Conservation (phyloP, 345 rosid genomes). For the Nephelium lappaceum region DNA sequence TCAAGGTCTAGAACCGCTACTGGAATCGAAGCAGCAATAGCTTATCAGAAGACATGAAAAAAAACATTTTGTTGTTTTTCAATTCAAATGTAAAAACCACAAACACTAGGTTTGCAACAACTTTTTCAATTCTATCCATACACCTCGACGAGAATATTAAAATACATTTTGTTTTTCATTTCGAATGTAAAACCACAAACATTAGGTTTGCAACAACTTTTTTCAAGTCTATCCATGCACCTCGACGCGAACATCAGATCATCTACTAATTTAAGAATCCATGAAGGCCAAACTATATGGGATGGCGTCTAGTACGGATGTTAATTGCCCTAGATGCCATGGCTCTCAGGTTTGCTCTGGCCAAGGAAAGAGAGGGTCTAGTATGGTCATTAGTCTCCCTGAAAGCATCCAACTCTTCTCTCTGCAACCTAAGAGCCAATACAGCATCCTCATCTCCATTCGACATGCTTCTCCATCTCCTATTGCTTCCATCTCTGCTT, state of each 20-base stretch:
- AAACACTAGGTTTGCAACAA: background rate
- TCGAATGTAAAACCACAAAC: background rate
- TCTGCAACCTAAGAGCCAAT: constrained; percentile 78
- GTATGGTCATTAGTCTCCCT: constrained; percentile 35
- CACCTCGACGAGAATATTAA: background rate
- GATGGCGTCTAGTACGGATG: constrained; percentile 42
- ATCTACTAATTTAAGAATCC: background rate
- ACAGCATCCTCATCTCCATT: constrained; percentile 79
- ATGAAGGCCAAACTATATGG: background rate
- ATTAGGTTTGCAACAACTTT: background rate
- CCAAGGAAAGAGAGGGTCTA: constrained; percentile 40
- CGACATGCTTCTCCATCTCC: constrained; percentile 33
- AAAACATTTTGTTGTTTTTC: too few relatives aligned
- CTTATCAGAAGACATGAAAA: too few relatives aligned
- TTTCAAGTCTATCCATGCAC: background rate
- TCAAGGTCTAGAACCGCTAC: constrained; percentile 58
- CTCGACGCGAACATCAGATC: background rate
- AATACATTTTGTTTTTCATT: too few relatives aligned
- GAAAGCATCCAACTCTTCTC: constrained; percentile 79
- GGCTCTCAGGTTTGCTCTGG: constrained; percentile 87
- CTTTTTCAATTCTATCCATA: background rate
- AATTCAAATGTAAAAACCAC: background rate
- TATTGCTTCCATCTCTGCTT: constrained; percentile 30
- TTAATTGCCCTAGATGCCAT: constrained; percentile 85
- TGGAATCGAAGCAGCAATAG: constrained; percentile 31